Base-by-base conservation (phyloP, 2,329 filamentous ascomycete species). In the Fusarium aywerte region DNA sequence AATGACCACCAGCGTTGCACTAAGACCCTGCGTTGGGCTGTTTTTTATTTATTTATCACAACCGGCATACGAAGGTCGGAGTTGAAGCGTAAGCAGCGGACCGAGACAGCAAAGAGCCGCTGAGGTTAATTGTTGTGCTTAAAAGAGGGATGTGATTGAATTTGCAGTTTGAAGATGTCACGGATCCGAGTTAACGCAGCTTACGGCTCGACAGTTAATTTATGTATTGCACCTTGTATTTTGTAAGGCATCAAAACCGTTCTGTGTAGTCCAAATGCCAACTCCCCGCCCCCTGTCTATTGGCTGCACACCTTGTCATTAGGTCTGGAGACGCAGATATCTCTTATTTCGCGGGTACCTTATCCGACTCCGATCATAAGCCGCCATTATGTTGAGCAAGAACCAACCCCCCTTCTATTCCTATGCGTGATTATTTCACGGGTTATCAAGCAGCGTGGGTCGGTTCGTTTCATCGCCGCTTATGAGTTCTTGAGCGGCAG, bases 271-370 rank as follows among this genome's bases (percentile, higher is more conserved):
- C 51, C 32, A 67, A 47, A 42, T 36, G 29, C 33, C 25, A 62
- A 69, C 66, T 69, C 66, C 66, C 66, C 66, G 62, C 62, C 66
- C 66, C 66, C 57, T 69, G 66, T 67, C 53, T 7, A 31, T 51
- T 35, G 32, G 49, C 56, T n/a, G n/a, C n/a, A n/a, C n/a, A n/a
- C n/a, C n/a, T n/a, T n/a, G n/a, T n/a, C n/a, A n/a, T n/a, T n/a
- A n/a, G n/a, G n/a, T 62, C 50, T 58, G 42, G 35, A 52, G 58
- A 52, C 56, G 62, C 62, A 57, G 62, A 48, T 48, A 65, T 40
- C 29, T 47, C 52, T 64, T 52, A 68, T 56, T 68, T 64, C 59
- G 32, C 43, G 40, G 50, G 40, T 52, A 47, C 40, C 11, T 35
- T 53, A 53, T 68, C 54, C 45, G 35, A 44, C 56, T 39, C 56